Evolutionary conservation across 495 filamentous ascomycete species (phyloP).

Genomic region (Tuber calosporum): DNA sequence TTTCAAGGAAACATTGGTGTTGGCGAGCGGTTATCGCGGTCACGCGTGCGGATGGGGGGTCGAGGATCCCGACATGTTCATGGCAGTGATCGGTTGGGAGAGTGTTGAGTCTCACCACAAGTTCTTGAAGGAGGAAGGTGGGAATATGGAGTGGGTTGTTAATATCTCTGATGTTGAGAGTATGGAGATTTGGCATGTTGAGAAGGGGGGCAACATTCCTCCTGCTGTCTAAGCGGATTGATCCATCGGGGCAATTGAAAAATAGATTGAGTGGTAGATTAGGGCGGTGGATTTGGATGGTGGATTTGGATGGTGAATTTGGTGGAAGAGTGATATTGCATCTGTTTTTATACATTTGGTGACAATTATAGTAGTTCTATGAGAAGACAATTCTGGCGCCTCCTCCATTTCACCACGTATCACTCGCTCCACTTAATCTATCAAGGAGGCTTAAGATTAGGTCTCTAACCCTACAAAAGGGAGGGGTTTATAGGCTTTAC

Average conservation of each 20-base stretch:
- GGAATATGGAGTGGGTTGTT: conserved; percentile 12
- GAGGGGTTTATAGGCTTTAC: not conserved
- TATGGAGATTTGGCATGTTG: conserved; percentile 16
- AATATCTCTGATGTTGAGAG: not conserved
- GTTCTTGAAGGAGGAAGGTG: conserved; percentile 16
- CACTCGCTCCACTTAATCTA: not conserved
- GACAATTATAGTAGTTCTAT: not conserved
- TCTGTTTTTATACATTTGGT: not conserved
- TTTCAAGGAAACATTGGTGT: conserved; percentile 20
- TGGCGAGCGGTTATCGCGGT: conserved; percentile 16
- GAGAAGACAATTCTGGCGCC: not conserved
- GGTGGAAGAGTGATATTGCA: not conserved
- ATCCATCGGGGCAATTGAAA: not conserved
- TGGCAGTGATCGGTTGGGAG: conserved; percentile 32
- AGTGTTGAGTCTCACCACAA: conserved; percentile 27
- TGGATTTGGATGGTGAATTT: not conserved
- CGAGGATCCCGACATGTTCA: conserved; percentile 26
- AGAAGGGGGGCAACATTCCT: conserved; percentile 6
- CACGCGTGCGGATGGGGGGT: conserved; percentile 26
- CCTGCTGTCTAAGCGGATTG: not conserved
- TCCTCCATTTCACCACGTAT: not conserved
- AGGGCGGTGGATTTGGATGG: not conserved
- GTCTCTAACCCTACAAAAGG: not conserved
- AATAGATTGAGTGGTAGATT: not conserved
- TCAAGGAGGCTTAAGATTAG: not conserved